Evolutionary conservation across 2,329 filamentous ascomycete species (phyloP).

Genomic region (Gyromitra esculenta): DNA sequence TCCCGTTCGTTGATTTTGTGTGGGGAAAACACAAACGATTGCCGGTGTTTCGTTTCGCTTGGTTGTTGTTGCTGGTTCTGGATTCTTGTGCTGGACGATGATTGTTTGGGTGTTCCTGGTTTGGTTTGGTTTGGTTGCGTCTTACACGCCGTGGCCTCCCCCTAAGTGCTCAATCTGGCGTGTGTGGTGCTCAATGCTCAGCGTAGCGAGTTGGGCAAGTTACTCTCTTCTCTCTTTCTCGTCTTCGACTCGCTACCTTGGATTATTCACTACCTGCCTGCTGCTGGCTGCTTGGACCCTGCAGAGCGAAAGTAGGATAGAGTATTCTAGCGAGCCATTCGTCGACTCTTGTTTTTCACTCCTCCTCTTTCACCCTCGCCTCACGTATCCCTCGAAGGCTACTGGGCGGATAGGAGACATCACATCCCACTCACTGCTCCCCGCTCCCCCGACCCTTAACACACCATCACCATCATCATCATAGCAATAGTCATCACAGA

Average conservation of each 20-base stretch:
- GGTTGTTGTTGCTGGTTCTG: conserved; percentile 7
- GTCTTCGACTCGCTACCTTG: conserved; percentile 1
- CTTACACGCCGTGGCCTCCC: neutral
- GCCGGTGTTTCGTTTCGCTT: neutral
- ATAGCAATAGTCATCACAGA: neutral
- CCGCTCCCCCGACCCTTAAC: neutral
- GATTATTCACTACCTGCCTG: neutral
- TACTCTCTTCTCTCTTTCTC: conserved; percentile 1
- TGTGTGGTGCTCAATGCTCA: conserved; percentile 5
- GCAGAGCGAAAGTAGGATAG: neutral
- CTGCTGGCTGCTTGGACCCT: neutral
- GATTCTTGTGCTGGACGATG: neutral
- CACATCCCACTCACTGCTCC: neutral
- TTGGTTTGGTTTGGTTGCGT: conserved; percentile 7
- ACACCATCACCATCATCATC: neutral
- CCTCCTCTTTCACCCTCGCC: neutral
- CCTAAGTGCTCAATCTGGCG: conserved; percentile 29
- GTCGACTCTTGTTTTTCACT: conserved; percentile 12
- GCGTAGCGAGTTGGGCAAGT: neutral
- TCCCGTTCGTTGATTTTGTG: conserved; percentile 18
- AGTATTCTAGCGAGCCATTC: neutral
- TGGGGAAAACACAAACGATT: conserved; percentile 8
- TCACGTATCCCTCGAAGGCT: conserved; percentile 9
- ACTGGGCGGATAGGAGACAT: conserved; percentile 33
- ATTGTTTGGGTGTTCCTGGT: neutral